phyloP scores from a whole-genome alignment of 352 stramenopile genomes.

The Albugo candida region DNA sequence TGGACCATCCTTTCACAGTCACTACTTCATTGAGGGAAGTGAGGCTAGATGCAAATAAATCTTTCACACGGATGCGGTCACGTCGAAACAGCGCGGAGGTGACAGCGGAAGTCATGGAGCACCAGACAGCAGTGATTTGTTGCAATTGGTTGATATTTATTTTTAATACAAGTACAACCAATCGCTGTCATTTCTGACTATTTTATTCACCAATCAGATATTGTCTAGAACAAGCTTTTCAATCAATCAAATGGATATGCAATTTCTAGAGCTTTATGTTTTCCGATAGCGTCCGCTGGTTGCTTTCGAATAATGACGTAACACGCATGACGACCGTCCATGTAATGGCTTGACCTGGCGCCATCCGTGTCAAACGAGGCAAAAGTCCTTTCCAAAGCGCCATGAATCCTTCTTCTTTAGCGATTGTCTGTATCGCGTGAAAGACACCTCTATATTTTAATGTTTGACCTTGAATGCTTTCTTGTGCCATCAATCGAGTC shows the following conservation, averaged over 20 bases:
- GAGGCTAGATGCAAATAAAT: slow-evolving; percentile 38
- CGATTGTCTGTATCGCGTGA: slow-evolving; percentile 85
- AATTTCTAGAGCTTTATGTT: too few species aligned
- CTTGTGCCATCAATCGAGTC: slow-evolving; percentile 83
- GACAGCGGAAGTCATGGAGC: too few species aligned
- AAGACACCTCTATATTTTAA: slow-evolving; percentile 92
- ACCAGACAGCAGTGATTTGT: too few species aligned
- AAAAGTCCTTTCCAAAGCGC: slow-evolving; percentile 95
- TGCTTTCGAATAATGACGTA: slow-evolving; percentile 68
- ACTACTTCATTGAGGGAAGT: slow-evolving; percentile 66
- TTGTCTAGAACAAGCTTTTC: too few species aligned
- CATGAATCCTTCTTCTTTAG: slow-evolving; percentile 83
- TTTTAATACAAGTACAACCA: too few species aligned
- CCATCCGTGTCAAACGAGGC: slow-evolving; percentile 88
- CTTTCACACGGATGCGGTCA: slow-evolving; percentile 70
- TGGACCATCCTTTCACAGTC: slow-evolving; percentile 87
- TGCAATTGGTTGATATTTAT: too few species aligned
- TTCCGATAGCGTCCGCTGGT: too few species aligned
- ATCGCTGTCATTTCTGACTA: too few species aligned
- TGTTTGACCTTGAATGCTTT: slow-evolving; percentile 72
- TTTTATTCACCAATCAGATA: too few species aligned
- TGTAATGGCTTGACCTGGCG: slow-evolving; percentile 93
- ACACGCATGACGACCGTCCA: slow-evolving; percentile 83
- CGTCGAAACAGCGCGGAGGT: slow-evolving; percentile 6
- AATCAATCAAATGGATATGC: too few species aligned